Percentiles rank a stretch among this genome's conserved stretches.
Evolutionary conservation across 1,284 basidiomycete genomes (phyloP).

Genomic region (Rhodotorula sp.): DNA sequence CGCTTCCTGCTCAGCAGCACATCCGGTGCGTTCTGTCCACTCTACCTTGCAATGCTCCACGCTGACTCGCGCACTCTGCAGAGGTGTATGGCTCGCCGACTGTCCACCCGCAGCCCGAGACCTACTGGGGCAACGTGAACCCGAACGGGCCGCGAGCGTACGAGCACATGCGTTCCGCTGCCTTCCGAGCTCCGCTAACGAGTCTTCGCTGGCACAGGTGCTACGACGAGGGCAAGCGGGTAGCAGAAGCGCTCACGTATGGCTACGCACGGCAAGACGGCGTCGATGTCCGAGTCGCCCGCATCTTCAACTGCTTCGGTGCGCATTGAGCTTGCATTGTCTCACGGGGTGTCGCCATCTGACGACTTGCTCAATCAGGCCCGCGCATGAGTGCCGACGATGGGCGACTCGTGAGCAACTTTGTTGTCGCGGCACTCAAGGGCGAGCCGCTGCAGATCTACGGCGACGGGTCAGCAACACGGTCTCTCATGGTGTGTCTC

Average conservation of each 20-base stretch:
- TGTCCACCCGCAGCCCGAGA: constrained; percentile 81
- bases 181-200: too few species aligned
- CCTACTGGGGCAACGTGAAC: constrained; percentile 90
- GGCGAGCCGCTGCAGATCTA: constrained; percentile 88
- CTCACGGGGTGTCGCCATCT: background rate
- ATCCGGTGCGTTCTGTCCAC: constrained; percentile 61
- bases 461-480: constrained; percentile 92
- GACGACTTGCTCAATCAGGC: constrained; percentile 9
- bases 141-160: constrained; percentile 79
- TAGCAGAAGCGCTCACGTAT: constrained; percentile 74
- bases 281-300: constrained; percentile 91
- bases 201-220: too few species aligned
- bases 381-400: constrained; percentile 85
- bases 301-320: constrained; percentile 83
- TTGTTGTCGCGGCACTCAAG: constrained; percentile 92
- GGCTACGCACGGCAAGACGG: constrained; percentile 91
- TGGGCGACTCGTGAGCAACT: constrained; percentile 96
- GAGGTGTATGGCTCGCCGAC: constrained; percentile 86
- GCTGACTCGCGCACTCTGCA: constrained; percentile 45
- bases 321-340: constrained; percentile 52
- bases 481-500: constrained; percentile 74
- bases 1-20: constrained; percentile 94
- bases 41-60: background rate
- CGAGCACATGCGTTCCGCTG: too few species aligned
- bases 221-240: constrained; percentile 78